A percentile compares a stretch with the other conserved stretches of the same genome.
These are phyloP conservation scores for Penicillium tannophilum DNA, from an alignment of 495 filamentous ascomycete species.

Conservation along the genomic window DNA sequence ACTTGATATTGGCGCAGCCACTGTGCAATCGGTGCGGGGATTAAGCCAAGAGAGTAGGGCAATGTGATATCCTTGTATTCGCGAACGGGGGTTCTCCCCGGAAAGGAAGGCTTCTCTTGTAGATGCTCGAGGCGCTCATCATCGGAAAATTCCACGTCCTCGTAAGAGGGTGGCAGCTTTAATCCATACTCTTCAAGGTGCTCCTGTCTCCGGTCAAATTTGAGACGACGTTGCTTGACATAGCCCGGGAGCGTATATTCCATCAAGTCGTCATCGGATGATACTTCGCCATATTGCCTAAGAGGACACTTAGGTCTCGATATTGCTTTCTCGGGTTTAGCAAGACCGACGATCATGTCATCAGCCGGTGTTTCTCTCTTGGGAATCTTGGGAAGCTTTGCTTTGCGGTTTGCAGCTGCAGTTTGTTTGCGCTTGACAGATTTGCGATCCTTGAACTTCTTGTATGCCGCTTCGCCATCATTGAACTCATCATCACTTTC, in stretches of 20 bases:
- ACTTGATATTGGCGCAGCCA: slow-evolving; percentile 93
- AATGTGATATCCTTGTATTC: slow-evolving; percentile 76
- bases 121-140: slow-evolving; percentile 67
- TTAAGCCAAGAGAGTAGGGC: slow-evolving; percentile 74
- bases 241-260: slow-evolving; percentile 61
- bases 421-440: slow-evolving; percentile 54
- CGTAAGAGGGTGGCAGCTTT: slow-evolving; percentile 76
- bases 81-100: slow-evolving; percentile 59
- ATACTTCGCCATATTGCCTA: slow-evolving; percentile 43
- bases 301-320: slow-evolving; percentile 21
- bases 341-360: slow-evolving; percentile 34
- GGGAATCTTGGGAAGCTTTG: slow-evolving; percentile 32
- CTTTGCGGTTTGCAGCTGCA: slow-evolving; percentile 49
- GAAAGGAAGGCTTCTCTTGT: slow-evolving; percentile 71
- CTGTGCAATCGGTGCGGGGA: slow-evolving; percentile 89
- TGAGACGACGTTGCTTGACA: slow-evolving; percentile 51
- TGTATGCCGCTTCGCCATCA: slow-evolving; percentile 55
- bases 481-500: slow-evolving; percentile 46
- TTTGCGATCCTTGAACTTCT: slow-evolving; percentile 62
- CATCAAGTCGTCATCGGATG: slow-evolving; percentile 59
- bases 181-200: slow-evolving; percentile 67
- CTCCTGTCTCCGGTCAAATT: slow-evolving; percentile 57
- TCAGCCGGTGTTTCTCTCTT: slow-evolving; percentile 22
- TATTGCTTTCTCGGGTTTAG: slow-evolving; percentile 25
- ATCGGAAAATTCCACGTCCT: slow-evolving; percentile 84